These are phyloP conservation scores for Brassica rapa DNA, from an alignment of 345 rosid species.

Conservation along the genomic window DNA sequence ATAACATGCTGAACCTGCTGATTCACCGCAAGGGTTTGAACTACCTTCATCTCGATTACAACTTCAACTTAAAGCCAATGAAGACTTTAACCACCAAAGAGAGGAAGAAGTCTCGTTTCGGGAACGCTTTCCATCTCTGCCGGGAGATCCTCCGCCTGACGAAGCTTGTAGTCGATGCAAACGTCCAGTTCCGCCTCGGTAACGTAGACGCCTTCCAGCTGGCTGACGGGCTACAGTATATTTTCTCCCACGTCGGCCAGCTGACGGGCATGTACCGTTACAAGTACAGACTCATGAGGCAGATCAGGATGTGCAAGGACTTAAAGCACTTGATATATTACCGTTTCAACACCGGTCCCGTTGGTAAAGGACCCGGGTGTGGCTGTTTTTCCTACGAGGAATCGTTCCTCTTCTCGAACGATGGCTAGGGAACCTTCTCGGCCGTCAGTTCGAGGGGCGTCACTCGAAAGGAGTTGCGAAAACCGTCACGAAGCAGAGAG, in stretches of 20 bases:
- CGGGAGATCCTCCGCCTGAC: conserved; percentile 94
- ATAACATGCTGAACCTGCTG: conserved; percentile 93
- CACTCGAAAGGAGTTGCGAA: conserved; percentile 98
- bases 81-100: conserved; percentile 98
- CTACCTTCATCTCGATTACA: conserved; percentile 94
- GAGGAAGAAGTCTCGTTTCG: conserved; percentile 93
- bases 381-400: conserved; percentile 97
- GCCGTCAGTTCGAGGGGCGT: conserved; percentile 97
- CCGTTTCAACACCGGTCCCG: conserved; percentile 98
- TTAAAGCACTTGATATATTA: conserved; percentile 92
- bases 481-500: conserved; percentile 98
- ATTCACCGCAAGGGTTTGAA: conserved; percentile 94
- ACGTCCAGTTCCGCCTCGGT: conserved; percentile 93
- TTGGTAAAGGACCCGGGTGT: conserved; percentile 99
- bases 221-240: conserved; percentile 97
- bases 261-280: conserved; percentile 98
- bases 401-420: conserved; percentile 94
- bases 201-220: conserved; percentile 97
- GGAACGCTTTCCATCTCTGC: conserved; percentile 98
- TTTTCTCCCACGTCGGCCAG: conserved; percentile 97
- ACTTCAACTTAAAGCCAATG: conserved; percentile 95
- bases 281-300: conserved; percentile 95
- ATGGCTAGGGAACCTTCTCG: conserved; percentile 94
- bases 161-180: conserved; percentile 98
- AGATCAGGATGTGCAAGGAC: conserved; percentile 98